Conservation (phyloP, 2,329 filamentous ascomycete species). For the Alternaria sp. region DNA sequence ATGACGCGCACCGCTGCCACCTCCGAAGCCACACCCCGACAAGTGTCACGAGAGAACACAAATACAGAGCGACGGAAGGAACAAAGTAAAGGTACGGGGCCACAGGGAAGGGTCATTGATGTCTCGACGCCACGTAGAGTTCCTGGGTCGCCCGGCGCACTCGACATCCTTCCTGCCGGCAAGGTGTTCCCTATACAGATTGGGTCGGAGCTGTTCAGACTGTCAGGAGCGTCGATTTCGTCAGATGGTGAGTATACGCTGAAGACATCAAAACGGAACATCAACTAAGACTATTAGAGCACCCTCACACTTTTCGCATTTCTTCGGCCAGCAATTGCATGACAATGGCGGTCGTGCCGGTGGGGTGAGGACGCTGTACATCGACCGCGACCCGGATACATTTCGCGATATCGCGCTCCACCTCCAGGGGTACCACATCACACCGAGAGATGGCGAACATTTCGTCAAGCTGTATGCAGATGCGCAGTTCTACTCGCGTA, state of each 20-base stretch:
- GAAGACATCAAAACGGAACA: not conserved
- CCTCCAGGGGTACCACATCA: slow-evolving; percentile 87
- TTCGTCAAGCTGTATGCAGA: slow-evolving; percentile 94
- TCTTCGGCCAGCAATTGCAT: slow-evolving; percentile 83
- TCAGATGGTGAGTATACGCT: slow-evolving; percentile 67
- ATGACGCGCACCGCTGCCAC: slow-evolving; percentile 23
- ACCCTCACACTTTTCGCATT: slow-evolving; percentile 94
- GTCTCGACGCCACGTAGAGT: slow-evolving; percentile 42
- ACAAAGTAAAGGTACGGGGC: slow-evolving; percentile 40
- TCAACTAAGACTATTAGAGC: slow-evolving; percentile 68
- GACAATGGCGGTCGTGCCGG: slow-evolving; percentile 65
- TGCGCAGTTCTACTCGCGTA: slow-evolving; percentile 90
- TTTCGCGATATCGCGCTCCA: slow-evolving; percentile 90
- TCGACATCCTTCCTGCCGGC: slow-evolving; percentile 67
- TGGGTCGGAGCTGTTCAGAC: slow-evolving; percentile 70
- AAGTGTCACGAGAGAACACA: slow-evolving; percentile 15
- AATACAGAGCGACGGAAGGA: slow-evolving; percentile 33
- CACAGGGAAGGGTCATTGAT: slow-evolving; percentile 42
- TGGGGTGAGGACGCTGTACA: slow-evolving; percentile 81
- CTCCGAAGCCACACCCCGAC: slow-evolving; percentile 20
- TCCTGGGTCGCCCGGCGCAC: slow-evolving; percentile 30
- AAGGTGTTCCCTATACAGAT: slow-evolving; percentile 76
- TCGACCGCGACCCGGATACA: slow-evolving; percentile 88
- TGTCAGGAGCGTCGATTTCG: slow-evolving; percentile 73
- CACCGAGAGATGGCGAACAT: slow-evolving; percentile 79